A percentile compares a stretch with the other conserved stretches of the same genome.
Conservation (phyloP, 1,139 yeast species). For the Lodderomyces parapsilosis region DNA sequence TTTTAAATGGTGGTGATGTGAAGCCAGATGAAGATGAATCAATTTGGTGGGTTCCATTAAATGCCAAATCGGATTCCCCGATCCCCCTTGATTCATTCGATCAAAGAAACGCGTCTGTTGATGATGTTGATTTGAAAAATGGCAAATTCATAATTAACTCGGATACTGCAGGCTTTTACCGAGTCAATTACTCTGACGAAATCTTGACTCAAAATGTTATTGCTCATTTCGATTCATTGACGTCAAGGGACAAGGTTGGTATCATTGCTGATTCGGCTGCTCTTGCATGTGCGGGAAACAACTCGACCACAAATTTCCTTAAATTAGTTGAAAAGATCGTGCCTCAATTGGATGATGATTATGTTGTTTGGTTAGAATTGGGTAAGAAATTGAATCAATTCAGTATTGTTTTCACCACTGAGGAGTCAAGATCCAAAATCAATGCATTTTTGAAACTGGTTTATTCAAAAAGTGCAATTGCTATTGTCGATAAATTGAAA, state of each 20-base stretch:
- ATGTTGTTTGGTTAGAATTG: constrained; percentile 67
- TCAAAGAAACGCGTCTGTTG: constrained; percentile 21
- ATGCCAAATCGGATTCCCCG: constrained; percentile 33
- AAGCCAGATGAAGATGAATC: constrained; percentile 68
- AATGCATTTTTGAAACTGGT: constrained; percentile 40
- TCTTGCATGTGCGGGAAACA: constrained; percentile 60
- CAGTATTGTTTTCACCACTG: constrained; percentile 48
- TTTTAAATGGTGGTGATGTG: constrained; percentile 76
- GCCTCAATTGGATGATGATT: constrained; percentile 47
- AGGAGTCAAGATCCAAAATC: constrained; percentile 38
- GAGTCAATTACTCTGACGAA: constrained; percentile 60
- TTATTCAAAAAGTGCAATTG: constrained; percentile 39
- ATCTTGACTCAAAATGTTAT: constrained; percentile 46
- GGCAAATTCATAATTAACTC: constrained; percentile 60
- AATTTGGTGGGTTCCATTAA: constrained; percentile 76
- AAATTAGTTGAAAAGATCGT: constrained; percentile 41
- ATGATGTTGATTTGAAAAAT: constrained; percentile 21
- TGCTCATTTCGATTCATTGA: constrained; percentile 49
- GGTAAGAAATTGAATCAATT: constrained; percentile 44
- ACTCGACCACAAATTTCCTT: constrained; percentile 44
- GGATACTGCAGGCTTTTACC: constrained; percentile 61
- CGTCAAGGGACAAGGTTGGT: constrained; percentile 58
- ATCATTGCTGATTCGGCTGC: constrained; percentile 32
- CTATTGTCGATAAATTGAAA: constrained; percentile 31
- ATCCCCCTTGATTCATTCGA: constrained; percentile 21